phyloP scores from a whole-genome alignment of 148 eudicot species.

The Bassia scoparia region DNA sequence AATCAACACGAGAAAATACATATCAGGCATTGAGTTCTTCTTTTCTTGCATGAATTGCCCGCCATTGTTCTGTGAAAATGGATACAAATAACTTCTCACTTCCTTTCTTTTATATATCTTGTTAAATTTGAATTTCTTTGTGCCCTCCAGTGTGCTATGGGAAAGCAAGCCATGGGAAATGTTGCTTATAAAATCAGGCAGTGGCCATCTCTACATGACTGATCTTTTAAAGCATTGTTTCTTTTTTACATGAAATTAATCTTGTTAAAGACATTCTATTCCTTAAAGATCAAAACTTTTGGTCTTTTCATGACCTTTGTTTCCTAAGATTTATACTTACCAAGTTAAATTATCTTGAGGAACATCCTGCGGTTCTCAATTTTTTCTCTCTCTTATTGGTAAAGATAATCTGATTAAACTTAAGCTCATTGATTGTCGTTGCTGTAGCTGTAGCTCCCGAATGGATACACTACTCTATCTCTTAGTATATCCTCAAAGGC shows the following conservation, averaged over 20 bases:
- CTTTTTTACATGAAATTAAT: too few species aligned
- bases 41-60: background rate
- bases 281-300: too few species aligned
- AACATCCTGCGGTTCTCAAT: too few species aligned
- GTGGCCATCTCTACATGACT: slow-evolving; percentile 14
- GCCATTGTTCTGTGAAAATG: background rate
- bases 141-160: slow-evolving; percentile 88
- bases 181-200: slow-evolving; percentile 98
- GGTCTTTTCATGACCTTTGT: too few species aligned
- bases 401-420: slow-evolving; percentile 10
- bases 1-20: slow-evolving; percentile 95
- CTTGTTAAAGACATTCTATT: too few species aligned
- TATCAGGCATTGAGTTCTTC: slow-evolving; percentile 59
- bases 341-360: too few species aligned
- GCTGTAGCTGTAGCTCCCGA: slow-evolving; percentile 62
- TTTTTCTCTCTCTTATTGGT: background rate
- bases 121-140: background rate
- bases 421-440: slow-evolving; percentile 13
- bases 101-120: background rate
- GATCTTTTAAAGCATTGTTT: too few species aligned
- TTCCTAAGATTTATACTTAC: too few species aligned
- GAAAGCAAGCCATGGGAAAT: slow-evolving; percentile 99
- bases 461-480: slow-evolving; percentile 89
- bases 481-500: slow-evolving; percentile 97
- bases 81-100: background rate